Conservation (phyloP, 768 basidiomycete species). For the Mycena metata region DNA sequence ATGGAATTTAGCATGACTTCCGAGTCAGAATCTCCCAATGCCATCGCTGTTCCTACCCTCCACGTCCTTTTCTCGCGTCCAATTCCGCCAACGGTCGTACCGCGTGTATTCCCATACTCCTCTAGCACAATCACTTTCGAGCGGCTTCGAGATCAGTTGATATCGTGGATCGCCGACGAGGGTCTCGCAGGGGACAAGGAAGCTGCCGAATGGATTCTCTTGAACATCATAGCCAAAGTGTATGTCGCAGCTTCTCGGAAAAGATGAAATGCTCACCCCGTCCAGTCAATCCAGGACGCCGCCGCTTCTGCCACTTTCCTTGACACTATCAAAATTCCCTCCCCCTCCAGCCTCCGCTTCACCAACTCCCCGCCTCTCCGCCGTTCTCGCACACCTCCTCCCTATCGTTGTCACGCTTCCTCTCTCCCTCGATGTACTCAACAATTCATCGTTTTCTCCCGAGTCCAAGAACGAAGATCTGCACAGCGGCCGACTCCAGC, state of each 20-base stretch:
- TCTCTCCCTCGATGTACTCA: slow-evolving; percentile 73
- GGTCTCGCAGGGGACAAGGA: slow-evolving; percentile 75
- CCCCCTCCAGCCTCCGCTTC: slow-evolving; percentile 47
- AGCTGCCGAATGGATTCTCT: slow-evolving; percentile 82
- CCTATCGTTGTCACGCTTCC: slow-evolving; percentile 69
- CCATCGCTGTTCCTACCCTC: slow-evolving; percentile 68
- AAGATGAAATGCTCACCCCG: slow-evolving; percentile 3
- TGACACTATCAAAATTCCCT: slow-evolving; percentile 77
- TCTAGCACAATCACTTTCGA: slow-evolving; percentile 33
- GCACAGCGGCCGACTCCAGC: slow-evolving; percentile 80
- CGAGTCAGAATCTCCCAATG: slow-evolving; percentile 54
- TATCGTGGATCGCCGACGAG: slow-evolving; percentile 81
- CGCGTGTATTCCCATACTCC: slow-evolving; percentile 53
- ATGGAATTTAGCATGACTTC: slow-evolving; percentile 50
- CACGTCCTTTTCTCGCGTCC: slow-evolving; percentile 72
- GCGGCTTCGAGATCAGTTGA: slow-evolving; percentile 64
- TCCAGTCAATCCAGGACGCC: slow-evolving; percentile 76
- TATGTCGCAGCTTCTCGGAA: slow-evolving; percentile 52
- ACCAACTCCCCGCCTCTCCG: slow-evolving; percentile 62
- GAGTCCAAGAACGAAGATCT: slow-evolving; percentile 80
- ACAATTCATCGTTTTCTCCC: slow-evolving; percentile 69
- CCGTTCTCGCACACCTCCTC: slow-evolving; percentile 69
- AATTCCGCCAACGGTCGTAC: slow-evolving; percentile 56
- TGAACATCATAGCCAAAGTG: slow-evolving; percentile 73
- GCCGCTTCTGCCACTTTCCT: slow-evolving; percentile 74